These are phyloP conservation scores for Colletotrichum neosansevieriae DNA, from an alignment of 2,329 filamentous ascomycete genomes.

Conservation along the genomic window DNA sequence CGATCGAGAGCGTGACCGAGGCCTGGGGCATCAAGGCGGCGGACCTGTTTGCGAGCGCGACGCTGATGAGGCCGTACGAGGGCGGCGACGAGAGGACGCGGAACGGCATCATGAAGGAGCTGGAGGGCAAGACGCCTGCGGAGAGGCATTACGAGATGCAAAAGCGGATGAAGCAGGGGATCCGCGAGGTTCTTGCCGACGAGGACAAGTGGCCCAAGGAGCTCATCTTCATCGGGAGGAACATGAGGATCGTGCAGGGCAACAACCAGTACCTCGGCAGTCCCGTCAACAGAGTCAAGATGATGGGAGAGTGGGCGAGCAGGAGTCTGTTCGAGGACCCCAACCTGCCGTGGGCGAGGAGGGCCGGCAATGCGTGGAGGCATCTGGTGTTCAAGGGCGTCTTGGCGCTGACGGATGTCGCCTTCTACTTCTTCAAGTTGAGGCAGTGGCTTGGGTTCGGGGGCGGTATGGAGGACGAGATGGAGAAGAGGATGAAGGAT, in stretches of 20 bases:
- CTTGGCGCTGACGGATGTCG: slow-evolving; percentile 79
- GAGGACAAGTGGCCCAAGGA: slow-evolving; percentile 91
- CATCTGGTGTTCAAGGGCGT: slow-evolving; percentile 88
- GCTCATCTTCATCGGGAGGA: slow-evolving; percentile 91
- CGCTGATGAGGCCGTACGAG: slow-evolving; percentile 89
- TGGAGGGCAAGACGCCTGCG: slow-evolving; percentile 67
- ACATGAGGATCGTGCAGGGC: slow-evolving; percentile 91
- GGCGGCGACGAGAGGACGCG: slow-evolving; percentile 80
- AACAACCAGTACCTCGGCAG: slow-evolving; percentile 93
- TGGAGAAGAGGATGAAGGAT: slow-evolving; percentile 86
- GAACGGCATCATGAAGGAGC: slow-evolving; percentile 74
- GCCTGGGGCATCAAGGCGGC: slow-evolving; percentile 90
- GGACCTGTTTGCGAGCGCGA: slow-evolving; percentile 92
- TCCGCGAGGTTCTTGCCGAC: slow-evolving; percentile 79
- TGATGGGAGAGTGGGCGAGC: slow-evolving; percentile 91
- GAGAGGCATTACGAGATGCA: slow-evolving; percentile 94
- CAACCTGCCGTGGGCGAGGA: slow-evolving; percentile 71
- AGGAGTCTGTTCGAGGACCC: slow-evolving; percentile 82
- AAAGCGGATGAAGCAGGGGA: slow-evolving; percentile 78
- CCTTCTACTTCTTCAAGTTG: slow-evolving; percentile 85
- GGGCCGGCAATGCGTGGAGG: slow-evolving; percentile 76
- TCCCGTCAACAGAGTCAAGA: slow-evolving; percentile 92
- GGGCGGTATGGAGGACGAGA: slow-evolving; percentile 92
- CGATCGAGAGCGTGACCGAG: slow-evolving; percentile 77
- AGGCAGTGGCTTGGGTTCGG: slow-evolving; percentile 82